phyloP scores from a whole-genome alignment of 768 basidiomycete genomes.

The Termitomyces eurrhizus region DNA sequence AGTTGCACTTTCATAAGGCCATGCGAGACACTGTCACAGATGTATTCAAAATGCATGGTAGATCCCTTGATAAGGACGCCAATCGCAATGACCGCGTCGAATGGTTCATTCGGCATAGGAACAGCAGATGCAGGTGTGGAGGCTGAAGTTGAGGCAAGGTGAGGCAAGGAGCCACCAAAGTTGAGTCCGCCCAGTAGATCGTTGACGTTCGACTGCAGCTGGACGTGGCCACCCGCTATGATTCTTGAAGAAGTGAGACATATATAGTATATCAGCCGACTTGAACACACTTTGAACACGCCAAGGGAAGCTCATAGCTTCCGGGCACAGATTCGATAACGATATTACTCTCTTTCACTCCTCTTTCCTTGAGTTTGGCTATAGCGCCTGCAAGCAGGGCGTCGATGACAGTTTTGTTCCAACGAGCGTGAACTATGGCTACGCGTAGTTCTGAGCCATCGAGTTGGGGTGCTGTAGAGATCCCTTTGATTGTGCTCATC shows the following conservation, averaged over 20 bases:
- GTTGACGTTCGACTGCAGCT: constrained; percentile 70
- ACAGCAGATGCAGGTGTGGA: constrained; percentile 28
- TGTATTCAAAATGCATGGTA: constrained; percentile 99
- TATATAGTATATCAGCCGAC: constrained; percentile 3
- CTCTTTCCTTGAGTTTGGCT: constrained; percentile 74
- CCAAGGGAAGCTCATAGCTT: constrained; percentile 90
- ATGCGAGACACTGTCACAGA: constrained; percentile 89
- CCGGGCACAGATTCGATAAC: constrained; percentile 91
- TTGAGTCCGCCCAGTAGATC: constrained; percentile 73
- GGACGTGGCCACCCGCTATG: constrained; percentile 83
- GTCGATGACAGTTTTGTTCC: constrained; percentile 89
- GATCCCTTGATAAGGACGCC: constrained; percentile 97
- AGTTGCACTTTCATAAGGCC: constrained; percentile 93
- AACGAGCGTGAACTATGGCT: constrained; percentile 93
- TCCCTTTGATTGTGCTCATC: constrained; percentile 76
- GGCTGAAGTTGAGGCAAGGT: constrained; percentile 46
- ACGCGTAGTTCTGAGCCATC: constrained; percentile 83
- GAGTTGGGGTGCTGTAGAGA: constrained; percentile 54
- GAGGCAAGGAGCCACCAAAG: constrained; percentile 40
- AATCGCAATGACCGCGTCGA: constrained; percentile 95
- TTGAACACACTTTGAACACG: constrained; percentile 70
- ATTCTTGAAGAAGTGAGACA: constrained; percentile 38
- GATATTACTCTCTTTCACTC: constrained; percentile 90
- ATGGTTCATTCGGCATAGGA: constrained; percentile 55
- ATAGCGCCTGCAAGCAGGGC: constrained; percentile 79